phyloP scores from a whole-genome alignment of 331 rosid genomes.

The Malus hybrid region DNA sequence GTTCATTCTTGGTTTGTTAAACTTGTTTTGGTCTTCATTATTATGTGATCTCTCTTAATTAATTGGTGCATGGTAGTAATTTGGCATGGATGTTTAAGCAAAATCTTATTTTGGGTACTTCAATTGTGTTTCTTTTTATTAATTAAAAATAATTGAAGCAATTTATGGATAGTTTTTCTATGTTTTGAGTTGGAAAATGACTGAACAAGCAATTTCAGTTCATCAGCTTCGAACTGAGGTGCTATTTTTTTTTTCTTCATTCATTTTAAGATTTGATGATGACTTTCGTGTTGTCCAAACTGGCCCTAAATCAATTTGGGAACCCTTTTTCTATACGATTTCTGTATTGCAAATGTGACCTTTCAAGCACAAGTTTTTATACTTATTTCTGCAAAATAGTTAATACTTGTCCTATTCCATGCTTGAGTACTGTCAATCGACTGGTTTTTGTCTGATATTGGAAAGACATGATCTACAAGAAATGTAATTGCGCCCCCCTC shows the following conservation, averaged over 20 bases:
- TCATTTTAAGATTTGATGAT: slow-evolving; percentile 1
- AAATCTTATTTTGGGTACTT: neutral
- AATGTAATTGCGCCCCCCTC: slow-evolving; percentile 13
- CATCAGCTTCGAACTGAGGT: neutral
- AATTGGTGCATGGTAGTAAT: neutral
- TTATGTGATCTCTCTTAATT: neutral
- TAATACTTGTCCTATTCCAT: slow-evolving; percentile 27
- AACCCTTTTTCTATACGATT: neutral
- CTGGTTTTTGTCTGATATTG: slow-evolving; percentile 14
- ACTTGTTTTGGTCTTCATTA: neutral
- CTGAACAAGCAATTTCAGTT: neutral
- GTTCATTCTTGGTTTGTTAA: too few relatives aligned
- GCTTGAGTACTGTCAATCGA: slow-evolving; percentile 15
- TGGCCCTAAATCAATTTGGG: slow-evolving; percentile 11
- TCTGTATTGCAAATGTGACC: slow-evolving; percentile 38
- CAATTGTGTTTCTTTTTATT: neutral
- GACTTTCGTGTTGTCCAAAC: neutral
- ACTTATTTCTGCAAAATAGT: neutral
- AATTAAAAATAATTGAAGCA: neutral
- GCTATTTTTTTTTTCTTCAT: neutral
- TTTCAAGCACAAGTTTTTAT: slow-evolving; percentile 39
- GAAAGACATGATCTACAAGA: slow-evolving; percentile 22
- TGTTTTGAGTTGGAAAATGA: neutral
- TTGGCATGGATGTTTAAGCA: neutral
- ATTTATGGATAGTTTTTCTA: neutral